Percentiles rank a stretch among this genome's conserved stretches.
phyloP scores from a whole-genome alignment of 257 asterid species.

The Rehmannia glutinosa region DNA sequence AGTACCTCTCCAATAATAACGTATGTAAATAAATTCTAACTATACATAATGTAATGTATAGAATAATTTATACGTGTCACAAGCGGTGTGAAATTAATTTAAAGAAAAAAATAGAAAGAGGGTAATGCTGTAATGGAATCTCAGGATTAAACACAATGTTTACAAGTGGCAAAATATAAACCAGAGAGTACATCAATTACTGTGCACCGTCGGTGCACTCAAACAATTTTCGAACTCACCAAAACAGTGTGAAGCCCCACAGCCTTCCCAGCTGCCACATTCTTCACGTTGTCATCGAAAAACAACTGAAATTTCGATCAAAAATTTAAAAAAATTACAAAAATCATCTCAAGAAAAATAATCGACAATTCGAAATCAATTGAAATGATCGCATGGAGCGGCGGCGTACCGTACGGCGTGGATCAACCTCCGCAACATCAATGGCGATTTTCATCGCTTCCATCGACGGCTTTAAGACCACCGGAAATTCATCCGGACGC shows the following conservation, averaged over 20 bases:
- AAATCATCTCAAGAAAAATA: neutral
- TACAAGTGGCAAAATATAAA: neutral
- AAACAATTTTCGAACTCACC: conserved; percentile 36
- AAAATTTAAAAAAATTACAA: neutral
- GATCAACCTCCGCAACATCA: conserved; percentile 59
- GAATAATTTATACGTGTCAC: too few relatives aligned
- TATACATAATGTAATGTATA: too few relatives aligned
- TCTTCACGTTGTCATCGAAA: conserved; percentile 69
- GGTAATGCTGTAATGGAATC: too few relatives aligned
- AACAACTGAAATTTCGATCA: conserved; percentile 50
- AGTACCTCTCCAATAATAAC: too few relatives aligned
- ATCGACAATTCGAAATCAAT: neutral
- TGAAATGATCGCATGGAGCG: neutral
- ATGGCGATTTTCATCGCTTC: conserved; percentile 71
- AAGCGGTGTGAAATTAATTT: neutral
- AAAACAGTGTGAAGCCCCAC: conserved; percentile 68
- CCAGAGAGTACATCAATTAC: neutral
- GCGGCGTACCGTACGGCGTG: conserved; percentile 70
- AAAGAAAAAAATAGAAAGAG: too few relatives aligned
- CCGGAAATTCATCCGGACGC: conserved; percentile 59
- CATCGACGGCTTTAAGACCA: conserved; percentile 70
- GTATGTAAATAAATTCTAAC: too few relatives aligned
- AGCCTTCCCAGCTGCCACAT: conserved; percentile 72
- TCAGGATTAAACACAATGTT: too few relatives aligned
- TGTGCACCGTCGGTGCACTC: neutral